These are phyloP conservation scores for Raphanus hybrid DNA, from an alignment of 441 rosid genomes.

Conservation along the genomic window DNA sequence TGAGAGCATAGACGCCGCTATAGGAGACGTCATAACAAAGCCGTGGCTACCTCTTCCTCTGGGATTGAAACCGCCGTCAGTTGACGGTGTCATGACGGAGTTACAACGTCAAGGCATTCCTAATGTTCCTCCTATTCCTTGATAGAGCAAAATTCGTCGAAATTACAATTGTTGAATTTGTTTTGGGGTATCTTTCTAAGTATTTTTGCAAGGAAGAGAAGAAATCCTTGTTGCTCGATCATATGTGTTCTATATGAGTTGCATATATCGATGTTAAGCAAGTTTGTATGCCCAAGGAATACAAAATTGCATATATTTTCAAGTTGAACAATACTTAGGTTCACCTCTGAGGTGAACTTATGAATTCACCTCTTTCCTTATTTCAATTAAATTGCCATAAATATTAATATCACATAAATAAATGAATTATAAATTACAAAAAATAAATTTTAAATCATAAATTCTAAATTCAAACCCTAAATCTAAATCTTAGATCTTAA, in stretches of 20 bases:
- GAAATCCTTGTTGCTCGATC: slow-evolving; percentile 31
- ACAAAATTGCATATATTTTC: too few relatives aligned
- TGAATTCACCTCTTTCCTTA: too few relatives aligned
- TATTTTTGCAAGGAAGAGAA: slow-evolving; percentile 33
- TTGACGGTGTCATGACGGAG: slow-evolving; percentile 73
- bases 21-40: slow-evolving; percentile 81
- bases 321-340: too few relatives aligned
- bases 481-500: too few relatives aligned
- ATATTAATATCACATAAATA: too few relatives aligned
- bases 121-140: slow-evolving; percentile 45
- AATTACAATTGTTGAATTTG: slow-evolving; percentile 6
- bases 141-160: slow-evolving; percentile 34
- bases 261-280: slow-evolving; percentile 28
- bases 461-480: too few relatives aligned
- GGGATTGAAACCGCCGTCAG: slow-evolving; percentile 85
- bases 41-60: slow-evolving; percentile 94
- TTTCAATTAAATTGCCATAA: too few relatives aligned
- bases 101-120: slow-evolving; percentile 83
- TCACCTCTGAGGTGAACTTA: too few relatives aligned
- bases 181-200: slow-evolving; percentile 11
- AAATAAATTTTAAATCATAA: too few relatives aligned
- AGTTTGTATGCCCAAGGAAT: slow-evolving; percentile 1
- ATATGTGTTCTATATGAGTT: slow-evolving; percentile 22
- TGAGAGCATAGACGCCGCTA: slow-evolving; percentile 85
- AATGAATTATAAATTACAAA: too few relatives aligned